These are phyloP conservation scores for Catharanthus roseus DNA, from an alignment of 257 asterid species.

Conservation along the genomic window DNA sequence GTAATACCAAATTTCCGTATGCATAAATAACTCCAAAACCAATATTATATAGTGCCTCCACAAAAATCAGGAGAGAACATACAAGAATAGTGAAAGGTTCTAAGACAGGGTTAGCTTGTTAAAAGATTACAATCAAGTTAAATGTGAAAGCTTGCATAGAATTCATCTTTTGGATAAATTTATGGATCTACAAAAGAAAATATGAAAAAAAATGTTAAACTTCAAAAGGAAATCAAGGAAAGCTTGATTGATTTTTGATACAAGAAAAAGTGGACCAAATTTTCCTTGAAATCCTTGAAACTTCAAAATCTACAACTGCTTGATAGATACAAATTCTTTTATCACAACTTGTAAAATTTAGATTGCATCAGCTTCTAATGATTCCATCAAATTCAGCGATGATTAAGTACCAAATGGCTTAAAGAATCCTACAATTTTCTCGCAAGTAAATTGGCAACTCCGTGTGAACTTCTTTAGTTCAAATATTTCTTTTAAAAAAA, in stretches of 20 bases:
- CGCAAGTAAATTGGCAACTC: not conserved
- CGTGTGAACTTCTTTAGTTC: not conserved
- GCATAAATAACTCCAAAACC: too few relatives aligned
- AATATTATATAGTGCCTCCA: too few relatives aligned
- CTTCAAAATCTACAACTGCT: not conserved
- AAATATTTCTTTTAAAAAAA: not conserved
- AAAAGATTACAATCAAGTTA: too few relatives aligned
- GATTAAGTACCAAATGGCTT: not conserved
- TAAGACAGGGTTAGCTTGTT: too few relatives aligned
- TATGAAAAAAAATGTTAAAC: too few relatives aligned
- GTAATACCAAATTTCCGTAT: too few relatives aligned
- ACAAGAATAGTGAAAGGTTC: too few relatives aligned
- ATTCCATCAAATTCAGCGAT: not conserved
- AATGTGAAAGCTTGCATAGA: too few relatives aligned
- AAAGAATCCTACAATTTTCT: not conserved
- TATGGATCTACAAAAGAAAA: too few relatives aligned
- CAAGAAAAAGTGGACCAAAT: not conserved
- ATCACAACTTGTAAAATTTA: not conserved
- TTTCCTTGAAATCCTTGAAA: not conserved
- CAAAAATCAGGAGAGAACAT: too few relatives aligned
- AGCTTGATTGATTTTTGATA: not conserved
- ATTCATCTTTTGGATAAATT: too few relatives aligned
- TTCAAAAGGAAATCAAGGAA: constrained; percentile 14
- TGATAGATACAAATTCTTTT: not conserved
- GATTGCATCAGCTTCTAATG: not conserved